Percentiles rank a stretch among this genome's conserved stretches.
Conservation (phyloP, 169 alveolate genomes). For the Theileria parva region DNA sequence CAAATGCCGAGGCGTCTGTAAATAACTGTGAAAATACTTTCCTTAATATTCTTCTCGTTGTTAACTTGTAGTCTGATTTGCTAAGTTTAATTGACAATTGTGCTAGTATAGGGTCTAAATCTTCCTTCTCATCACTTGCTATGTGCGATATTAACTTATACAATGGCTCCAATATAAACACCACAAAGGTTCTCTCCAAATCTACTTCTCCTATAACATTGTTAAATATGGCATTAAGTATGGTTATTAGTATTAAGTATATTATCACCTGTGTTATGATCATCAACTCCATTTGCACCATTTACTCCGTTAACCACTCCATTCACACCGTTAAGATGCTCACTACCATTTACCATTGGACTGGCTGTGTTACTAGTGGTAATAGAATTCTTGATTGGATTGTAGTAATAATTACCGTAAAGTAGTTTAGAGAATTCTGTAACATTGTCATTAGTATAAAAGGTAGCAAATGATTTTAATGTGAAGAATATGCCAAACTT, state of each 20-base stretch:
- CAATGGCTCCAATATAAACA: slow-evolving; percentile 96
- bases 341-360: too few species aligned
- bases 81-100: slow-evolving; percentile 63
- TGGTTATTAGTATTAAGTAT: too few species aligned
- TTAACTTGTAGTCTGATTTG: slow-evolving; percentile 47
- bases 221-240: too few species aligned
- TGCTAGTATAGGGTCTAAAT: slow-evolving; percentile 85
- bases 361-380: slow-evolving; percentile 62
- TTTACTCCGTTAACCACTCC: not conserved
- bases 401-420: slow-evolving; percentile 89
- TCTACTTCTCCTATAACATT: slow-evolving; percentile 49
- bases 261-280: not conserved
- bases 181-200: slow-evolving; percentile 92
- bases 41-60: slow-evolving; percentile 58
- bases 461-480: slow-evolving; percentile 89
- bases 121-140: slow-evolving; percentile 93
- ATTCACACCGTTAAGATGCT: too few species aligned
- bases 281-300: not conserved
- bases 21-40: slow-evolving; percentile 68
- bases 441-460: slow-evolving; percentile 76
- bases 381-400: slow-evolving; percentile 62
- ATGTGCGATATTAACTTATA: slow-evolving; percentile 94
- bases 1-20: slow-evolving; percentile 82
- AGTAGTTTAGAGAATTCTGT: slow-evolving; percentile 79
- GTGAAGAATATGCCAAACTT: slow-evolving; percentile 91